A percentile compares a stretch with the other conserved stretches of the same genome.
These are phyloP conservation scores for Penicillium sp. DNA, from an alignment of 2,329 filamentous ascomycete species.

Conservation along the genomic window DNA sequence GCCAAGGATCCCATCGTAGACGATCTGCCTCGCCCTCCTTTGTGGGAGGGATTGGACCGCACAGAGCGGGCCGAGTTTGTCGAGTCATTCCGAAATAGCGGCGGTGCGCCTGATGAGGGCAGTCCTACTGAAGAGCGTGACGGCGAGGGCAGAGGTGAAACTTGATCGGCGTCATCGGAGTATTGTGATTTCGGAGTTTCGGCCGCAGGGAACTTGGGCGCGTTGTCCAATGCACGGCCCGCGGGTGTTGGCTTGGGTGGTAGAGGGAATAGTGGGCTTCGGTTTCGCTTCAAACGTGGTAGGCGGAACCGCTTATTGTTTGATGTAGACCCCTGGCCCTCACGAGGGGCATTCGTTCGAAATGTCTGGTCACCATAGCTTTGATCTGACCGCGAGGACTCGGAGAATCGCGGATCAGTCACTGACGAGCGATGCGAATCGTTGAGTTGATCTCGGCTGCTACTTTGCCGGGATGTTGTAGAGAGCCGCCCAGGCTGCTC, in stretches of 20 bases:
- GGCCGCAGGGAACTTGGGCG: conserved; percentile 19
- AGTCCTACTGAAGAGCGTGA: conserved; percentile 53
- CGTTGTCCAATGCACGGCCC: conserved; percentile 14
- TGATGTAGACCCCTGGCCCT: conserved; percentile 51
- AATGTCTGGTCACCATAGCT: conserved; percentile 69
- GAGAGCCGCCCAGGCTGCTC: conserved; percentile 59
- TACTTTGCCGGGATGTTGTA: conserved; percentile 44
- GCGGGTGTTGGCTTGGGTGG: conserved; percentile 61
- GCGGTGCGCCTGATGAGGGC: conserved; percentile 45
- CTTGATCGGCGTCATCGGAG: conserved; percentile 32
- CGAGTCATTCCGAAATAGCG: conserved; percentile 60
- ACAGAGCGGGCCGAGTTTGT: conserved; percentile 65
- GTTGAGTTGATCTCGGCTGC: conserved; percentile 61
- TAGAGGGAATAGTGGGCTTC: conserved; percentile 80
- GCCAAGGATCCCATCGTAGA: conserved; percentile 85
- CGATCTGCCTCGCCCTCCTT: conserved; percentile 67
- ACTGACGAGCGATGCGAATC: conserved; percentile 62
- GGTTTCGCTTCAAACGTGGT: conserved; percentile 71
- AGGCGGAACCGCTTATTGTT: conserved; percentile 78
- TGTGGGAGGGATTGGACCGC: conserved; percentile 52
- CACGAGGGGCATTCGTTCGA: conserved; percentile 61
- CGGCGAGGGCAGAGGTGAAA: conserved; percentile 48
- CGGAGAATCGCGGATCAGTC: conserved; percentile 67
- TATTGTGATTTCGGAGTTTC: conserved; percentile 24
- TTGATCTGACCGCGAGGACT: conserved; percentile 86